Evolutionary conservation across 2,329 filamentous ascomycete species (phyloP), one percentile per base, ranked within the genome.

Genomic region (Hymenoscyphus scutula): DNA sequence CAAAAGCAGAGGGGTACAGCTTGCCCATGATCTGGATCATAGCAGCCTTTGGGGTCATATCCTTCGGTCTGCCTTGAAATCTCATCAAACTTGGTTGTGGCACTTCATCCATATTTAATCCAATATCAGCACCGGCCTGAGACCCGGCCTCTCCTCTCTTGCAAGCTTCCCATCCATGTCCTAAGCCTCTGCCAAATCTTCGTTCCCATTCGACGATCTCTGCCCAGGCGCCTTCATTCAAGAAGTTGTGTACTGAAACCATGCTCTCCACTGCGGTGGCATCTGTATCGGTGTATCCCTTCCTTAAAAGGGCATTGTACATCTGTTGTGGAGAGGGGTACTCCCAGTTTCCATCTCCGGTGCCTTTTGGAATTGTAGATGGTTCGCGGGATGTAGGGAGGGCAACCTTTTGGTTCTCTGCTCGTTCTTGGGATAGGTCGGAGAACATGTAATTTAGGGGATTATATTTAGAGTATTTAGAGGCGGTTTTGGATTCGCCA

Each of bases 271-370:
- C 93, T 3, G 93, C 92, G 23, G 94, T 95, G 60, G 92, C 85
- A 61, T 96, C 93, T 0, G 95, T 98, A 75, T 98, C 93, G 0
- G 90, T 92, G 77, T 97, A 95, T 63, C 95, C 95, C 78, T 99
- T 99, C 67, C 95, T 89, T 65, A 98, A 80, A 78, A 99, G 89
- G 7, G 95, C 95, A 73, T 99, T 98, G 82, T 98, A 99, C 95
- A 99, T 99, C 77, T 99, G 95, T 79, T 99, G 95, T 0, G 95
- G 94, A 0, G 92, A 97, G 0, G 95, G 95, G 74, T 99, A 99
- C 77, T 98, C 95, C 95, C 95, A 99, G 72, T 91, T 96, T 55
- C 87, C 85, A 59, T 88, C 83, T 56, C 86, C 84, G 64, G 89
- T 87, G 71, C 90, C 91, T 69, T 90, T 90, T n/a, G 95, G 95